Evolutionary conservation across 495 filamentous ascomycete species (phyloP), one percentile per base, ranked within the genome.

Genomic region (Glarea lozoyensis): DNA sequence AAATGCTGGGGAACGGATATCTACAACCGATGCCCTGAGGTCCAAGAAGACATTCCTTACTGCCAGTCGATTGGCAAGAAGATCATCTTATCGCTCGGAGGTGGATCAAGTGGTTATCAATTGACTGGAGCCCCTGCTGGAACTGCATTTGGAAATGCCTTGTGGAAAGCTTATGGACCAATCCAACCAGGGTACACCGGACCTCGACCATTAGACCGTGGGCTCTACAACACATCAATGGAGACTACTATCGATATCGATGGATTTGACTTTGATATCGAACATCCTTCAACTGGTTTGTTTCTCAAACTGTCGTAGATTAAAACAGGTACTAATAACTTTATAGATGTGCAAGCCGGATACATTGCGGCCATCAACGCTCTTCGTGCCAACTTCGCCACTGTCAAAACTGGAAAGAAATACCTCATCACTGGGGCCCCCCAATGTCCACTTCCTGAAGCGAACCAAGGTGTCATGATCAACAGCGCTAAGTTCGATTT

Each of bases 161-260:
- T 83, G 11, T 85, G 79, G 80, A 68, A 65, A 29, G 69, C 77
- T 2, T 84, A 80, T 49, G 80, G 79, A 39, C 78, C 78, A 1
- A 39, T 50, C 6, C 62, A 61, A 0, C 49, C 57, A 15, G 32
- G 39, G 3, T 77, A 66, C 64, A 51, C 56, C 27, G 62, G 53
- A 46, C 61, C 56, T 50, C 69, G 55, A 22, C 55, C 54, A 33
- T 53, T 62, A 58, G 73, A 72, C 53, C 59, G 42, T 49, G 48
- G 20, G 60, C 53, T 11, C 38, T 52, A 54, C 35, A 58, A 67
- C 32, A 48, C 53, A 9, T 50, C 54, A 44, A n/a, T n/a, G n/a
- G 68, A 66, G 45, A 48, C 46, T 21, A 60, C 59, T 42, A 65
- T 79, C 46, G 48, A 66, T 67, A 52, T 81, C 40, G 73, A 82